Evolutionary conservation across 495 filamentous ascomycete genomes (phyloP).

Genomic region (Penicillium crystallinum): DNA sequence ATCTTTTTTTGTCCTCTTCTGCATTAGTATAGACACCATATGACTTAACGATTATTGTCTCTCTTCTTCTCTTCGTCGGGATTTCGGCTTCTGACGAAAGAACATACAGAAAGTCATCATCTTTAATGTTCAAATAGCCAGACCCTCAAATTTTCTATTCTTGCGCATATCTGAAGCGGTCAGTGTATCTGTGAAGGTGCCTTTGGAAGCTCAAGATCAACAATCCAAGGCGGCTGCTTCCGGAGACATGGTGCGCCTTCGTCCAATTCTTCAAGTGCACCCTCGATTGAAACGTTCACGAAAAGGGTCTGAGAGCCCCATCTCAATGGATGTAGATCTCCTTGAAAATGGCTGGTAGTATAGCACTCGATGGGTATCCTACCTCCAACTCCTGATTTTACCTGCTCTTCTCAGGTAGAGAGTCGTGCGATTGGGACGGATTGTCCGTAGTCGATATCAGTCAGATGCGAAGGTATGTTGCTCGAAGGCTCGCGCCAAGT

Average conservation of each 20-base stretch:
- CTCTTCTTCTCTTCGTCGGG: too few relatives aligned
- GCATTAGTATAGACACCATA: too few relatives aligned
- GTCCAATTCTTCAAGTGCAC: background rate
- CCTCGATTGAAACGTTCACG: conserved; percentile 59
- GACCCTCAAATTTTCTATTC: too few relatives aligned
- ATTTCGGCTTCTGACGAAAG: too few relatives aligned
- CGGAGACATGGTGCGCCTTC: conserved; percentile 19
- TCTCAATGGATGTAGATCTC: conserved; percentile 26
- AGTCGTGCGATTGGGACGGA: conserved; percentile 38
- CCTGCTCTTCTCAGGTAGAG: conserved; percentile 13
- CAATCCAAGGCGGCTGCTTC: conserved; percentile 46
- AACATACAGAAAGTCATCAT: too few relatives aligned
- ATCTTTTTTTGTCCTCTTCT: too few relatives aligned
- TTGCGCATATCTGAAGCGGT: too few relatives aligned
- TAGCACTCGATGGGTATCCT: background rate
- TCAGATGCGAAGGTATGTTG: conserved; percentile 35
- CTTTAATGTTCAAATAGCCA: too few relatives aligned
- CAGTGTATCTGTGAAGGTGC: too few relatives aligned
- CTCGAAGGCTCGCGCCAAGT: conserved; percentile 41
- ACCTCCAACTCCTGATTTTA: conserved; percentile 4
- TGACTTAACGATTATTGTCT: too few relatives aligned
- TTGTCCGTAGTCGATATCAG: conserved; percentile 43
- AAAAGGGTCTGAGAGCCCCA: conserved; percentile 53
- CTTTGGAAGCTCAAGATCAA: conserved; percentile 53
- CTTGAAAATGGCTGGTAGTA: conserved; percentile 31